Conservation (phyloP, 2,329 filamentous ascomycete species). For the Fusarium mangiferae region DNA sequence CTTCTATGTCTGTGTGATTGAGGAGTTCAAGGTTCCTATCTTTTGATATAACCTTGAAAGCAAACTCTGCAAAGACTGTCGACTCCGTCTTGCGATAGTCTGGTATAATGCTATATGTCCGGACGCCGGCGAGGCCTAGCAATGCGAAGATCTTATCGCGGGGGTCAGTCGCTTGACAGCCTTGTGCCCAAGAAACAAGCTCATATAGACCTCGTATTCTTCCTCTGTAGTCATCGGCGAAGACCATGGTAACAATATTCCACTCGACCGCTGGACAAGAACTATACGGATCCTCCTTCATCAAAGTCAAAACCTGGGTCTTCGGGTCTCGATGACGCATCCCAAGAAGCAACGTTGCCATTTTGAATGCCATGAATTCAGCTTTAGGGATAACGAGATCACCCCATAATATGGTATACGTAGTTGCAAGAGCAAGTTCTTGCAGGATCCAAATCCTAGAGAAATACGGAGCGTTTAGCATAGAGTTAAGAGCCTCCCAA, state of each 20-base stretch:
- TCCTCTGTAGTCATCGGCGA: too few species aligned
- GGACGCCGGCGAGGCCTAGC: rapidly evolving
- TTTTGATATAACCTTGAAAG: rapidly evolving
- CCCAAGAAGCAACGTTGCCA: rapidly evolving
- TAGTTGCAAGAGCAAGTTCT: rapidly evolving
- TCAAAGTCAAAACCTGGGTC: rapidly evolving
- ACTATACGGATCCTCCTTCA: rapidly evolving
- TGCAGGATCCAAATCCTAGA: not conserved
- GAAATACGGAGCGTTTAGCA: not conserved
- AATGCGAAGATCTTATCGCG: not conserved
- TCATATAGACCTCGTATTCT: too few species aligned
- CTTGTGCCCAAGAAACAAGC: not conserved
- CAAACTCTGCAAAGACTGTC: not conserved
- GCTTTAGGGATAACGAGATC: rapidly evolving
- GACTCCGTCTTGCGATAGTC: rapidly evolving
- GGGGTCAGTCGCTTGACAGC: not conserved
- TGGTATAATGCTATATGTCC: rapidly evolving
- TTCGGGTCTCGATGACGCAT: not conserved
- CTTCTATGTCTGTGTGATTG: rapidly evolving
- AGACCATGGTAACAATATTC: rapidly evolving
- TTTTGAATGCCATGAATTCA: rapidly evolving
- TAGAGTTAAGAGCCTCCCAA: not conserved
- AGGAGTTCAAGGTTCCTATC: rapidly evolving
- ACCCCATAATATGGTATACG: rapidly evolving
- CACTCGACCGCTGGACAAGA: rapidly evolving